Conservation (phyloP, 1,284 basidiomycete species). For the Sphagnurus paluster region DNA sequence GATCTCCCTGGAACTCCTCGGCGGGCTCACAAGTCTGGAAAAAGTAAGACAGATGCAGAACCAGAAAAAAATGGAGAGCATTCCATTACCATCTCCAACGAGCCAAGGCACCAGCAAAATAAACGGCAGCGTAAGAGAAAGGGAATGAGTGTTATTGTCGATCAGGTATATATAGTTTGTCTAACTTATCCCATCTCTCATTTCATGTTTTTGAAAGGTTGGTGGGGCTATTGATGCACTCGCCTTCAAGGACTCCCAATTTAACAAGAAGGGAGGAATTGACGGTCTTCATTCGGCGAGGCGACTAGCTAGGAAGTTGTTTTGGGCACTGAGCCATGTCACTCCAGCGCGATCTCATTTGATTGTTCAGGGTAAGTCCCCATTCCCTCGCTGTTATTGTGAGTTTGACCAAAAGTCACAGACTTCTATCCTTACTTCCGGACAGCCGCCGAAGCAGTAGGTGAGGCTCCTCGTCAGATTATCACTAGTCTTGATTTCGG, state of each 20-base stretch:
- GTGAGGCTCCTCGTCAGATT: constrained; percentile 18
- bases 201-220: constrained; percentile 26
- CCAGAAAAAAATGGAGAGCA: no score
- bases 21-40: constrained; percentile 13
- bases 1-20: constrained; percentile 18
- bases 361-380: constrained; percentile 58
- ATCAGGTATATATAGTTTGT: constrained; percentile 44
- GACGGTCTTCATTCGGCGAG: constrained; percentile 69
- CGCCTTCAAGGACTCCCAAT: constrained; percentile 65
- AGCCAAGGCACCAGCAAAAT: constrained; percentile 24
- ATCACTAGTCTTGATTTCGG: background rate
- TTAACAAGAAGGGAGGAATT: constrained; percentile 55
- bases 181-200: background rate
- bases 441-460: constrained; percentile 67
- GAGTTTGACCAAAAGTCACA: constrained; percentile 19
- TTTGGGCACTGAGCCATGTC: constrained; percentile 63
- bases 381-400: constrained; percentile 1
- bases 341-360: constrained; percentile 60
- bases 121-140: constrained; percentile 47
- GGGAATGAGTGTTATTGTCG: constrained; percentile 66
- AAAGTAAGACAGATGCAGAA: constrained; percentile 20
- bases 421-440: constrained; percentile 82
- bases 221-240: constrained; percentile 71
- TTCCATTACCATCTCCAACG: no score
- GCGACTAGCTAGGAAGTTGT: constrained; percentile 73